These are phyloP conservation scores for Dendrocalamus latiflorus DNA, from an alignment of 202 grass and related monocot species.

Conservation along the genomic window DNA sequence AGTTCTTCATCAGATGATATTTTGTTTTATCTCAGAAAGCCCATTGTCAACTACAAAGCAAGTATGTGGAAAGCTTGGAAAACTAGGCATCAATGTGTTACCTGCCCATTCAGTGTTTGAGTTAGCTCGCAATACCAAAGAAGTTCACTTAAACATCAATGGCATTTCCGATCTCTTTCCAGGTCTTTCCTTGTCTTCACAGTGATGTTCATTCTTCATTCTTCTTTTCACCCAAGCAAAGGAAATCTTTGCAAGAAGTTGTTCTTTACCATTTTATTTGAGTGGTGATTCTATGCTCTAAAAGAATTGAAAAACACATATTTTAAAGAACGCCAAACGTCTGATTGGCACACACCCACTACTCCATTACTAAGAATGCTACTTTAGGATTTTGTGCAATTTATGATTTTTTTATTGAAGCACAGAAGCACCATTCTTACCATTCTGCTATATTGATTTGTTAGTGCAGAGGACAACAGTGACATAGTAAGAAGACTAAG, in stretches of 20 bases:
- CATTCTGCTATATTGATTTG: constrained; percentile 33
- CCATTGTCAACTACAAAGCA: constrained; percentile 30
- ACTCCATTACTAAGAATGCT: neutral
- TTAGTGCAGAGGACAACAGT: no score
- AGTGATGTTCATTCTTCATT: neutral
- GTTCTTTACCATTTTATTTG: constrained; percentile 9
- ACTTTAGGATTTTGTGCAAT: neutral
- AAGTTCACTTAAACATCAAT: constrained; percentile 33
- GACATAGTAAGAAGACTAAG: no score
- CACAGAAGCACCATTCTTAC: neutral
- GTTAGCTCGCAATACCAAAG: no score
- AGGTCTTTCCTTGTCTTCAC: constrained; percentile 25
- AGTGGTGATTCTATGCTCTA: neutral
- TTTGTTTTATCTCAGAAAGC: constrained; percentile 33
- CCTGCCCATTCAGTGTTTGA: constrained; percentile 28
- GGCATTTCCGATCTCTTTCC: constrained; percentile 43
- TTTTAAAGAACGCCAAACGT: neutral
- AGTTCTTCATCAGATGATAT: constrained; percentile 2
- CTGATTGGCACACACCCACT: neutral
- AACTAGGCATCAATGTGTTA: constrained; percentile 41
- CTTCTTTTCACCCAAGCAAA: neutral
- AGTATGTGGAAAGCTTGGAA: constrained; percentile 46
- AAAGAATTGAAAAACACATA: neutral
- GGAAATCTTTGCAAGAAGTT: constrained; percentile 12
- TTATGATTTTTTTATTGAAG: neutral